Base-by-base conservation (phyloP, 2,329 filamentous ascomycete genomes). In the Dryadomyces quercivorus region DNA sequence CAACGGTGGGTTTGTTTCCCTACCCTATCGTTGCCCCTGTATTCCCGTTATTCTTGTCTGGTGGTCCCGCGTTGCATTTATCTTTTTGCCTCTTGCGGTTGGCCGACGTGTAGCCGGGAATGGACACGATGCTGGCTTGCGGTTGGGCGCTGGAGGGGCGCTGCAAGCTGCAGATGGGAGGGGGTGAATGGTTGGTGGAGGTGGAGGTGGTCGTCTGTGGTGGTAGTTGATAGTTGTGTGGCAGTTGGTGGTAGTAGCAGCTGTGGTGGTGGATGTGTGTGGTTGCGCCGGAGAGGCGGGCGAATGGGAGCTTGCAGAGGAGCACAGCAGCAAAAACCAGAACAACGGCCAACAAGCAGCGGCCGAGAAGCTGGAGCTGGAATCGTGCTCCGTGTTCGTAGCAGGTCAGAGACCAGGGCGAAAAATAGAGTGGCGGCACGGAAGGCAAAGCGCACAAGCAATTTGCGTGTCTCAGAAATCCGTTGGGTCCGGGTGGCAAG, bases 401-500 rank as follows among this genome's bases (percentile, higher is more conserved):
- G 26, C 26, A 31, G 26, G 26, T 31, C 26, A 31, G 26, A 26
- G n/a, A 15, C 26, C 46, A 34, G 22, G 5, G 46, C 13, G 46
- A 40, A 40, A 26, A 18, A 48, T 18, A 18, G 31, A 34, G 46
- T 48, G 46, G 46, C 46, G n/a, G n/a, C 26, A 48, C 36, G 36
- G 36, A 40, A 8, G 36, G 10, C 12, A 40, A 40, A 40, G 15
- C 15, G 9, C 26, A 40, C 36, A 40, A 40, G 36, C n/a, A 20
- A 22, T 42, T 53, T 49, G 20, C n/a, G 46, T 50, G 52, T 56
- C 49, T 54, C 51, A 51, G 26, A 54, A 52, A 31, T 49, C 16
- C 48, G 51, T 43, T 52, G 34, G 52, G 52, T 50, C 55, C 34
- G 36, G 47, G 47, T 20, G 43, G 52, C 48, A 55, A 48, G 34